A percentile compares a stretch with the other conserved stretches of the same genome.
Evolutionary conservation across 495 filamentous ascomycete genomes (phyloP).

Genomic region (Xylaria scruposa): DNA sequence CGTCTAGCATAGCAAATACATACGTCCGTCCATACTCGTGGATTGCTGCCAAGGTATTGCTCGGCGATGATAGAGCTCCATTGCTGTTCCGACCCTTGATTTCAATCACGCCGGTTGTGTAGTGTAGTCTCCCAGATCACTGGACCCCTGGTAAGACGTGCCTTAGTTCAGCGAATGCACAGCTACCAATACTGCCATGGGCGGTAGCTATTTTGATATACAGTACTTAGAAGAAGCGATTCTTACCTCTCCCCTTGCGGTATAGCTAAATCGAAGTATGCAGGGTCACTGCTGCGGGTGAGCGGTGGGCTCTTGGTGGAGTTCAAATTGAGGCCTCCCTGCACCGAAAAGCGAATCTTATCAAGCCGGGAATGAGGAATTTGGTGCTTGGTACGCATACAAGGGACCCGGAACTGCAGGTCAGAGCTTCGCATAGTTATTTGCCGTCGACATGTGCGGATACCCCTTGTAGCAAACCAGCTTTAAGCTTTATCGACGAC

Average conservation of each 20-base stretch:
- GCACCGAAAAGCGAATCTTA: slow-evolving; percentile 12
- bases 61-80: not conserved
- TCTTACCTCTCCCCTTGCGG: slow-evolving; percentile 16
- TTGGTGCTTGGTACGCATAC: slow-evolving; percentile 13
- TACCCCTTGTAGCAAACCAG: slow-evolving; percentile 9
- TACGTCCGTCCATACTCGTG: not conserved
- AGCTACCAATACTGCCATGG: not conserved
- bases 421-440: slow-evolving; percentile 17
- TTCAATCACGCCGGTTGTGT: not conserved
- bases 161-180: not conserved
- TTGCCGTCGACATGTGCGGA: slow-evolving; percentile 7
- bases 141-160: slow-evolving; percentile 13
- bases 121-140: slow-evolving; percentile 20
- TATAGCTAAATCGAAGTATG: not conserved
- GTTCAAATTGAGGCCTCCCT: slow-evolving; percentile 24
- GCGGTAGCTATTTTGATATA: slow-evolving; percentile 7
- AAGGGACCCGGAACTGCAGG: slow-evolving; percentile 17
- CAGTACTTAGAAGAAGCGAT: not conserved
- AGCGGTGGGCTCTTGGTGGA: slow-evolving; percentile 19
- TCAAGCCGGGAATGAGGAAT: slow-evolving; percentile 17
- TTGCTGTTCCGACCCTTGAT: not conserved
- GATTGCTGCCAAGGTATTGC: not conserved
- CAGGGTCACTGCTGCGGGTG: slow-evolving; percentile 18
- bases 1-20: not conserved
- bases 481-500: slow-evolving; percentile 12